Percentiles rank a stretch among this genome's conserved stretches.
Evolutionary conservation across 352 stramenopile genomes (phyloP).

Genomic region (Lagenidium sp.): DNA sequence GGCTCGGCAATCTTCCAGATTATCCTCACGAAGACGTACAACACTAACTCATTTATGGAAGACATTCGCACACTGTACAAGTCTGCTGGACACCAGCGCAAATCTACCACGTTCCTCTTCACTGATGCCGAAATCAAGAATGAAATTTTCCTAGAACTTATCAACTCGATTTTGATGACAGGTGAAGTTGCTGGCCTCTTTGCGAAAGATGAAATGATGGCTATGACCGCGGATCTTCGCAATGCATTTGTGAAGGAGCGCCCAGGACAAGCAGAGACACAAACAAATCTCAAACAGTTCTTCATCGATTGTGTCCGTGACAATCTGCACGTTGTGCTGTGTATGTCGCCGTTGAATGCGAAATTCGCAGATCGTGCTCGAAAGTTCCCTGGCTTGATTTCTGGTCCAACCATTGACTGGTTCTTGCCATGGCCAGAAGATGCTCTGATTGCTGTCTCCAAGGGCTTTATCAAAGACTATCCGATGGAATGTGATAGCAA

Average conservation of each 20-base stretch:
- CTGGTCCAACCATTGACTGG: slow-evolving; percentile 97
- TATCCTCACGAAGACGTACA: slow-evolving; percentile 98
- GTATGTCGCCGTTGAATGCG: slow-evolving; percentile 98
- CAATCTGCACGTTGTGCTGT: slow-evolving; percentile 98
- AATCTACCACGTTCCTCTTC: slow-evolving; percentile 97
- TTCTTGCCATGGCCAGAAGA: slow-evolving; percentile 99
- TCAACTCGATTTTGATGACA: slow-evolving; percentile 98
- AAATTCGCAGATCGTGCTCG: slow-evolving; percentile 95
- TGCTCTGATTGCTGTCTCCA: slow-evolving; percentile 94
- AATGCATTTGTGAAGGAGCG: slow-evolving; percentile 94
- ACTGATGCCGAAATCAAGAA: slow-evolving; percentile 99
- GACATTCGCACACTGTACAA: slow-evolving; percentile 97
- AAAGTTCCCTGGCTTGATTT: slow-evolving; percentile 97
- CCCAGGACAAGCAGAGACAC: slow-evolving; percentile 91
- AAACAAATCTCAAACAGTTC: slow-evolving; percentile 96
- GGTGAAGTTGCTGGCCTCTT: slow-evolving; percentile 98
- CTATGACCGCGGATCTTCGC: slow-evolving; percentile 95
- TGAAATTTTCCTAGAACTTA: slow-evolving; percentile 98
- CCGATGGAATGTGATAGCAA: slow-evolving; percentile 89
- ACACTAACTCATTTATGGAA: slow-evolving; percentile 96
- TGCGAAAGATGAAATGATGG: slow-evolving; percentile 99
- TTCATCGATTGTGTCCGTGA: slow-evolving; percentile 98
- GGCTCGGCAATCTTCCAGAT: slow-evolving; percentile 97
- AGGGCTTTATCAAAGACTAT: slow-evolving; percentile 96
- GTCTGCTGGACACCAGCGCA: slow-evolving; percentile 92